Evolutionary conservation across 1,284 basidiomycete species (phyloP).

Genomic region (Cutaneotrichosporon dermatis): DNA sequence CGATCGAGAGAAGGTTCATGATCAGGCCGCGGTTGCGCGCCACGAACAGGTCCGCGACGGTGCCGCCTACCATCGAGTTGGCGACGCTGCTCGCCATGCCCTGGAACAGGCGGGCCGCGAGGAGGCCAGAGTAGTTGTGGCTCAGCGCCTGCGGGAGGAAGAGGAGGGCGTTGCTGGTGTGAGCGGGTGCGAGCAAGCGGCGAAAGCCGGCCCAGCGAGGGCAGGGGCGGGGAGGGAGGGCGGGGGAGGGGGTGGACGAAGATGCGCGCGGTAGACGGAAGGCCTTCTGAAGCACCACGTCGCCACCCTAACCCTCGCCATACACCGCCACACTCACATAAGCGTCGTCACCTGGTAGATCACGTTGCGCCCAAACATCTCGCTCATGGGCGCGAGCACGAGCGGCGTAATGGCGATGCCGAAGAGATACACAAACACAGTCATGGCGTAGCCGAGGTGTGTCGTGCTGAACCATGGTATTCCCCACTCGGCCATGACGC

Average conservation of each 20-base stretch:
- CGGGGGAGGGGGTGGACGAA: too few relatives aligned
- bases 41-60: constrained; percentile 45
- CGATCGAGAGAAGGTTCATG: constrained; percentile 49
- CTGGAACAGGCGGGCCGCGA: constrained; percentile 44
- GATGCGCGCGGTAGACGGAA: too few relatives aligned
- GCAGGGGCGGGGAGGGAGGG: neutral
- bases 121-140: constrained; percentile 35
- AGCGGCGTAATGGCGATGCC: constrained; percentile 40
- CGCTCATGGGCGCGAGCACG: constrained; percentile 42
- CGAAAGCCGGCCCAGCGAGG: neutral
- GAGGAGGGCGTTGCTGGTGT: constrained; percentile 26
- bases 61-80: constrained; percentile 45
- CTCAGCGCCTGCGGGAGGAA: constrained; percentile 45
- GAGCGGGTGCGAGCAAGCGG: neutral
- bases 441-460: constrained; percentile 24
- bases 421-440: constrained; percentile 30
- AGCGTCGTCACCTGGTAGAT: constrained; percentile 41
- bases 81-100: constrained; percentile 36
- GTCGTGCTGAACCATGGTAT: constrained; percentile 29
- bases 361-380: constrained; percentile 38
- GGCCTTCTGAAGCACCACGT: too few relatives aligned
- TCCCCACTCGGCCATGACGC: constrained; percentile 30
- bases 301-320: too few relatives aligned
- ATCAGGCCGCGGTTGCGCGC: constrained; percentile 45
- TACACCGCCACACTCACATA: constrained; percentile 23